Base-by-base conservation (phyloP, 2,329 filamentous ascomycete genomes). In the Aureobasidium sp. region DNA sequence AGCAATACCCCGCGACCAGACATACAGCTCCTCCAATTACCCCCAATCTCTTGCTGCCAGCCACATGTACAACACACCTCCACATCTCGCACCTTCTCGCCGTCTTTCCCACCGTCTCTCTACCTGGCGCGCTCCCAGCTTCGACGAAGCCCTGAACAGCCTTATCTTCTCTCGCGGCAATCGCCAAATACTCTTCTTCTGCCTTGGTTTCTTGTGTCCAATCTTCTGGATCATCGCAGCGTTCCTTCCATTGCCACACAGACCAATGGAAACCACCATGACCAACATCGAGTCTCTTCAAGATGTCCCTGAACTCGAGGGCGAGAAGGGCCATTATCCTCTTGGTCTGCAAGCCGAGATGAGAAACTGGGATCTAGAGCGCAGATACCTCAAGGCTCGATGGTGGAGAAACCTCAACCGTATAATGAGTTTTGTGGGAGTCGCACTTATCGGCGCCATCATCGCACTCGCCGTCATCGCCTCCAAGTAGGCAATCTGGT, bases 401-500 rank as follows among this genome's bases (percentile, higher is more conserved):
- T 75, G 73, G 73, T 75, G 73, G 73, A 65, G 72, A 57, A 68
- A 67, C 50, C 63, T 74, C 58, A 75, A 75, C 65, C 68, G 73
- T 27, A 66, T 74, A 27, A 75, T 75, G 73, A 71, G 70, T 63
- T 64, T 74, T 17, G 67, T 75, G 57, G 73, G 73, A 3, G 56
- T 75, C 32, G 64, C 66, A 13, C 66, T 74, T 17, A 69, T 75
- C 59, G 73, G 60, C 26, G 73, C 71, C 51, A 69, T 74, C 29
- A 69, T 74, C 57, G 70, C 70, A 13, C 68, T 74, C 32, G 72
- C 70, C 56, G 68, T 74, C 26, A 63, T 74, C 32, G 70, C 70
- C n/a, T 69, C 69, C 10, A 63, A 52, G 27, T 68, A 62, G 68
- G 42, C 41, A n/a, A 26, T 17, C 5, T 27, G 34, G 48, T 17